phyloP scores from a whole-genome alignment of 441 rosid genomes.

The Pelargonium citronellum region DNA sequence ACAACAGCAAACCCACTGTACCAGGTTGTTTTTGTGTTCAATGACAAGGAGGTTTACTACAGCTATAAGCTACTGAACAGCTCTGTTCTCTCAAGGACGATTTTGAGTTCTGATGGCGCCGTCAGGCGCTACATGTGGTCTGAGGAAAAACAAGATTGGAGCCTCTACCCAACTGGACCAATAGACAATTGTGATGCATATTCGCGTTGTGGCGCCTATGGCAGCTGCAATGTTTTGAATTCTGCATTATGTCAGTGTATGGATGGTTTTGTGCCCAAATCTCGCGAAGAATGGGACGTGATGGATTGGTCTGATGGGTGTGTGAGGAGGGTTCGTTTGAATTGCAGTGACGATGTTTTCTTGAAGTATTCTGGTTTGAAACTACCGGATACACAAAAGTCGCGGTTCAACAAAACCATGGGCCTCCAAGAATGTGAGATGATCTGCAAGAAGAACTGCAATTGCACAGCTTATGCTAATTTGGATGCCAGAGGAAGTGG shows the following conservation, averaged over 20 bases:
- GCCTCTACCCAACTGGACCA: constrained; percentile 21
- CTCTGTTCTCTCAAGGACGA: constrained; percentile 31
- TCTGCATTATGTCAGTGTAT: constrained; percentile 27
- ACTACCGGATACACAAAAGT: constrained; percentile 13
- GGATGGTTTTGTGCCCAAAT: constrained; percentile 22
- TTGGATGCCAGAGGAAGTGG: background rate
- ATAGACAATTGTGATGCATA: constrained; percentile 12
- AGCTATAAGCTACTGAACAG: constrained; percentile 23
- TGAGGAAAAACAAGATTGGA: constrained; percentile 19
- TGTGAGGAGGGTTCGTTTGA: background rate
- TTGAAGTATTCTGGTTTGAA: constrained; percentile 9
- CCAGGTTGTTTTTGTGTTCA: constrained; percentile 24
- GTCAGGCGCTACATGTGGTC: constrained; percentile 26
- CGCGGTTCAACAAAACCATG: constrained; percentile 19
- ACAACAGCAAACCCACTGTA: constrained; percentile 22
- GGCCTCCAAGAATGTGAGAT: constrained; percentile 7
- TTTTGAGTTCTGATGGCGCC: constrained; percentile 25
- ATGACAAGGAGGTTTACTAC: constrained; percentile 33
- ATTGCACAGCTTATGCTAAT: constrained; percentile 52
- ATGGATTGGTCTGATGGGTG: constrained; percentile 22
- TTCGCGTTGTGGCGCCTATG: constrained; percentile 22
- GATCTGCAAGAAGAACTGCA: constrained; percentile 23
- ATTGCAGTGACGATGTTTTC: constrained; percentile 17
- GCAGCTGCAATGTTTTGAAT: constrained; percentile 23
- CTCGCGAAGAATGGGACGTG: background rate